phyloP scores from a whole-genome alignment of 2,329 filamentous ascomycete genomes.

The Uncinocarpus reesii region DNA sequence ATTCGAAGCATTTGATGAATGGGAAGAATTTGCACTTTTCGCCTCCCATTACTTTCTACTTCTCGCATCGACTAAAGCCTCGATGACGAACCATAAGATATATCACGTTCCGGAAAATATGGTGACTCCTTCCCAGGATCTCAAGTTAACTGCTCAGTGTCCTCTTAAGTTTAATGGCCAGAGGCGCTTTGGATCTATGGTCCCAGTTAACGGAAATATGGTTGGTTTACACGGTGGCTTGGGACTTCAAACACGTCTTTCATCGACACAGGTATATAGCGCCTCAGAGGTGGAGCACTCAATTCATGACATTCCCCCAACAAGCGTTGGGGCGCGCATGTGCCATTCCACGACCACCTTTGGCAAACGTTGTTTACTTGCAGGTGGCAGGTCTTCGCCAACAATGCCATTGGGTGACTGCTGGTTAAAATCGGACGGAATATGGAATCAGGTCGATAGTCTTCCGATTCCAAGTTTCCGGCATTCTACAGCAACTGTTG shows the following conservation, averaged over 20 bases:
- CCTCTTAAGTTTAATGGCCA: constrained; percentile 35
- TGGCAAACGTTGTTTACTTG: constrained; percentile 50
- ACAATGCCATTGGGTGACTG: constrained; percentile 58
- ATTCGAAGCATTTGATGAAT: constrained; percentile 84
- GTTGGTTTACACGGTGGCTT: constrained; percentile 36
- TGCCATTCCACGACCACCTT: constrained; percentile 68
- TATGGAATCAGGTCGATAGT: constrained; percentile 55
- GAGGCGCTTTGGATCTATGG: constrained; percentile 52
- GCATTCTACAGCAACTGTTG: constrained; percentile 52
- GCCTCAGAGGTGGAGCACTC: constrained; percentile 39
- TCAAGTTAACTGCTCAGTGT: constrained; percentile 18
- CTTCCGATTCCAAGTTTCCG: constrained; percentile 65
- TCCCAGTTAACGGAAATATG: constrained; percentile 31
- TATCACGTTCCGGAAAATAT: neutral
- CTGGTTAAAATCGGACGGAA: constrained; percentile 56
- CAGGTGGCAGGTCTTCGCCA: constrained; percentile 71
- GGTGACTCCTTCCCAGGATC: neutral
- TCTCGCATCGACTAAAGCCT: constrained; percentile 43
- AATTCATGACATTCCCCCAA: constrained; percentile 37
- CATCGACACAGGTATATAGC: constrained; percentile 40
- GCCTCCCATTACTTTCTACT: constrained; percentile 75
- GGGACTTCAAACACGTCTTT: constrained; percentile 39
- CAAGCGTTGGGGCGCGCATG: constrained; percentile 43
- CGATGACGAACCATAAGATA: neutral
- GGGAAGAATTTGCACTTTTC: constrained; percentile 87